Base-by-base conservation (phyloP, 371 early-diverging fungal genomes). In the Parasitella parasitica region DNA sequence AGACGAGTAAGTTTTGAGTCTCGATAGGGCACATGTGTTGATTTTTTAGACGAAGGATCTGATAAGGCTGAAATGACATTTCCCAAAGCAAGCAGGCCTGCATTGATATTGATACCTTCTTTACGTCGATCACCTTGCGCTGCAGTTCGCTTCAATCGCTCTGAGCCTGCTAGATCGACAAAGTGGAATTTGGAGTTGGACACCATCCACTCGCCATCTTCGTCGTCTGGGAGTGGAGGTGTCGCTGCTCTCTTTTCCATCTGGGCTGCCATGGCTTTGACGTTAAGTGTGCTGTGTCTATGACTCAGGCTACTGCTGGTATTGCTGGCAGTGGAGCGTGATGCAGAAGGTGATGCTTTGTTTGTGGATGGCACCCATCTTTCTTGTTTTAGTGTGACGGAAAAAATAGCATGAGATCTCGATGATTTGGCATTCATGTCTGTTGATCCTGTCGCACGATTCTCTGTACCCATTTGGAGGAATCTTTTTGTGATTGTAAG, bases 161-260 rank as follows among this genome's bases (percentile, higher is more conserved):
- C 99, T 15, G 94, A 93, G 6, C 99, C 99, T 27, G 99, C 99
- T 64, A 99, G 81, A 81, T 99, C 99, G 22, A 99, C 99, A 85
- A 99, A 99, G 67, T 96, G 94, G 64, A 97, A 94, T 73, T 97
- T 98, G 30, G 93, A 91, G 8, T 82, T 76, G 35, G 89, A 61
- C 2, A 71, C 59, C 41, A 85, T 67, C 72, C 80, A 79, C 34
- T 82, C 79, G 6, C 77, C 71, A 6, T 75, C 75, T 13, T 64
- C 59, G 70, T 70, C 55, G 6, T 63, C 59, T 24, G 60, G 35
- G 63, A 65, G 37, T n/a, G 53, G 37, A 11, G 49, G 34, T 18
- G 57, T 30, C 20, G 60, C 59, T 22, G 63, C 16, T 7, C 60
- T 68, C 35, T 60, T 67, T 34, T 76, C 76, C 72, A 72, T 73